Conservation (phyloP, 352 stramenopile species). For the Phytophthora pinifolia region DNA sequence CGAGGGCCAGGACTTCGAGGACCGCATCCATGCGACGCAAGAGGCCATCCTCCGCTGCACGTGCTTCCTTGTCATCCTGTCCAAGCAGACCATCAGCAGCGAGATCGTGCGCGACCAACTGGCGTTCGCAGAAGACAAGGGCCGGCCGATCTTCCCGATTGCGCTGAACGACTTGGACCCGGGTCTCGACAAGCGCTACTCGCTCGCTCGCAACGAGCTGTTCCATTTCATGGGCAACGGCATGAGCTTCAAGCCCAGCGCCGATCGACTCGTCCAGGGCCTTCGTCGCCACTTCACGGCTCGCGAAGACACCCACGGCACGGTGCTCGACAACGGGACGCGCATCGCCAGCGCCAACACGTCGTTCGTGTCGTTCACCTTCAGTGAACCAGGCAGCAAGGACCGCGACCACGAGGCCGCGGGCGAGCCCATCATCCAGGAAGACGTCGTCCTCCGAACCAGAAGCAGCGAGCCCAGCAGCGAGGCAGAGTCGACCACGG, state of each 20-base stretch:
- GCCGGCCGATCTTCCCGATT: conserved; percentile 77
- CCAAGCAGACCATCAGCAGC: conserved; percentile 63
- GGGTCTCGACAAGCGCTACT: conserved; percentile 80
- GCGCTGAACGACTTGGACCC: conserved; percentile 76
- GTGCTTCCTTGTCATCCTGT: conserved; percentile 79
- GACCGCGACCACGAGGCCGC: conserved; percentile 15
- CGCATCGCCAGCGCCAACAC: conserved; percentile 38
- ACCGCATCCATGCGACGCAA: conserved; percentile 74
- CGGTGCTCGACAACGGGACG: conserved; percentile 27
- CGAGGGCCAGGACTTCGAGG: conserved; percentile 62
- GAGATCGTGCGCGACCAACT: conserved; percentile 83
- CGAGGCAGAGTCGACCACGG: conserved; percentile 21
- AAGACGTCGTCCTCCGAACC: conserved; percentile 20
- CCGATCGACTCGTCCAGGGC: conserved; percentile 46
- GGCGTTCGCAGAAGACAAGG: conserved; percentile 84
- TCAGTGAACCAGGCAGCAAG: conserved; percentile 19
- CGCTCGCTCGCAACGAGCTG: conserved; percentile 72
- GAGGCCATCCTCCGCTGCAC: conserved; percentile 81
- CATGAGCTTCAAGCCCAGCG: conserved; percentile 70
- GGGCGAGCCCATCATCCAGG: conserved; percentile 30
- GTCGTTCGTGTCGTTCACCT: conserved; percentile 47
- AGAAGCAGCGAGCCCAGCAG: conserved; percentile 11
- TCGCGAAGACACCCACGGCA: conserved; percentile 12
- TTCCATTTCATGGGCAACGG: conserved; percentile 80
- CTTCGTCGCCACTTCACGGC: conserved; percentile 38